Evolutionary conservation across 805 yeast genomes (phyloP), one percentile per base, ranked within the genome.

Genomic region (Wickerhamiella brachini): DNA sequence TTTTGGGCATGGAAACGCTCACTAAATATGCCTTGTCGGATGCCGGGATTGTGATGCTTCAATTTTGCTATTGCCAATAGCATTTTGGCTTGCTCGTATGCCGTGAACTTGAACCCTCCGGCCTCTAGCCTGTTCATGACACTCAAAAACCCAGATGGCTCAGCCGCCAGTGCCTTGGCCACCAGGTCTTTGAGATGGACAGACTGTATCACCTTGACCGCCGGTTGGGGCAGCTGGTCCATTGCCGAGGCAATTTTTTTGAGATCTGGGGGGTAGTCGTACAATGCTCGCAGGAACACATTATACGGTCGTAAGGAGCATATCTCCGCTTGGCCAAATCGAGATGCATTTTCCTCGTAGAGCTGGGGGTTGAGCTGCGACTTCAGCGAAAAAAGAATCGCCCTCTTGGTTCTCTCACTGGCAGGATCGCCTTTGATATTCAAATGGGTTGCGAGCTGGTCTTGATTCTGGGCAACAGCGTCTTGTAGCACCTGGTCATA

Each of bases 121-220:
- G 54, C 62, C 21, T 34, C 51, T 50, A 69, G 44, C 23, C 64
- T 63, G 10, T 56, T 49, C 15, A 62, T 48, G 5, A 64, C 52
- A 3, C 22, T 18, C 24, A 52, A 48, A 44, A 52, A 62, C 31
- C 53, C 44, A 1, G 21, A 10, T 5, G 47, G 51, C 55, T 51
- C 46, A 49, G 17, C 47, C 45, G 23, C 8, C 42, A 48, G 43
- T 34, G 65, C 55, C 2, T 48, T 41, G 3, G 51, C 29, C 26
- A 70, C 22, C 6, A 69, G 52, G 10, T 56, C 59, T 53, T 69
- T 72, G 22, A 69, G 56, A 50, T 68, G 67, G 9, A 47, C 53
- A 0, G 62, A 54, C 5, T 56, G 52, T 18, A 70, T 59, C 44
- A 62, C 61, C 13, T 54, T 47, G 5, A 71, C 68, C 31, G 63